Evolutionary conservation across 139 green algal species (phyloP).

Genomic region (Chlorella vulgaris): DNA sequence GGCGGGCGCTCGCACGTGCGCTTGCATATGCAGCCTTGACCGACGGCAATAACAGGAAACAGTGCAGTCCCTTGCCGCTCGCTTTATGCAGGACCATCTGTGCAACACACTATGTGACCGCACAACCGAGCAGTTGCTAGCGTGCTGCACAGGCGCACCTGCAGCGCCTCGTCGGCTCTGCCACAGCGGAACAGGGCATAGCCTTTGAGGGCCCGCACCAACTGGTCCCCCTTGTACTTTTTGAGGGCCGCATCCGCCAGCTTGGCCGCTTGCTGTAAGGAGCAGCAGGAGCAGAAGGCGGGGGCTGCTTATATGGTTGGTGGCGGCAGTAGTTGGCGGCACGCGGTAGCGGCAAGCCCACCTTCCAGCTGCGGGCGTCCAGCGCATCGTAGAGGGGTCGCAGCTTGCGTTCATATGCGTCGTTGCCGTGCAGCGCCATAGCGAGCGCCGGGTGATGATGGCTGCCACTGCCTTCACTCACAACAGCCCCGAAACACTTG

Average conservation of each 20-base stretch:
- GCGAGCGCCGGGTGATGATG: not conserved
- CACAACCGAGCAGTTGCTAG: too few species aligned
- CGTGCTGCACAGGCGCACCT: too few species aligned
- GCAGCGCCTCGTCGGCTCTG: conserved; percentile 54
- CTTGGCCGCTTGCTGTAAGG: conserved; percentile 71
- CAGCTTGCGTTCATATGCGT: conserved; percentile 63
- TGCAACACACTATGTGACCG: too few species aligned
- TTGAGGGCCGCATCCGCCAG: conserved; percentile 60
- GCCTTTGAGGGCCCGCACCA: conserved; percentile 67
- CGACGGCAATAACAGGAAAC: too few species aligned
- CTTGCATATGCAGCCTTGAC: too few species aligned
- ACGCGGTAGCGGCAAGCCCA: conserved; percentile 16
- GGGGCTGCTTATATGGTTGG: not conserved
- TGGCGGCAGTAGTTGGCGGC: not conserved
- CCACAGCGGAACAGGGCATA: conserved; percentile 57
- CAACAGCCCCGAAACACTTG: not conserved
- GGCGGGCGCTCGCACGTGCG: not conserved
- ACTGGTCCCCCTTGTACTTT: conserved; percentile 64
- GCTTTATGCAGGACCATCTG: too few species aligned
- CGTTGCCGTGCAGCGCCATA: not conserved
- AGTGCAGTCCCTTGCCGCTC: too few species aligned
- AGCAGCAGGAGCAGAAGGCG: not conserved
- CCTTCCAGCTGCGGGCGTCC: conserved; percentile 77
- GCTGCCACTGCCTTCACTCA: too few species aligned
- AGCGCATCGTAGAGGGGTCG: conserved; percentile 80